A percentile compares a stretch with the other conserved stretches of the same genome.
Conservation (phyloP, 179 eudicot species). For the Actinidia arguta region DNA sequence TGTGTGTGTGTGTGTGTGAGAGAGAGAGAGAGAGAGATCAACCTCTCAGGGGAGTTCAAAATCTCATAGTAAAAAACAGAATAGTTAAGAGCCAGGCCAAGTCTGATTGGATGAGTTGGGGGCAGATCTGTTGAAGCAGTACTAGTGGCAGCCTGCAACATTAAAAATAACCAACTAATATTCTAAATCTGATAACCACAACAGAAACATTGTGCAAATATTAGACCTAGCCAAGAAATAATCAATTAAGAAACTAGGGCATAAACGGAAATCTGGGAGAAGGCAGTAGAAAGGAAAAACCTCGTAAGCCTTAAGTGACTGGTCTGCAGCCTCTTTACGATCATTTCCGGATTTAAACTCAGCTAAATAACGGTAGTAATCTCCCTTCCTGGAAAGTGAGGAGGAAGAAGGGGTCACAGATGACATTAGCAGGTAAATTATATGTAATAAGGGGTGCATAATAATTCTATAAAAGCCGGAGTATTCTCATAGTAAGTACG, state of each 20-base stretch:
- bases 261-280: not conserved
- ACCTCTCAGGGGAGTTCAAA: conserved; percentile 30
- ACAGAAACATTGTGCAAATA: not conserved
- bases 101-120: conserved; percentile 45
- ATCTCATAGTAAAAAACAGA: conserved; percentile 45
- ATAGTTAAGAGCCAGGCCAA: conserved; percentile 41
- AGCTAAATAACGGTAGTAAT: conserved; percentile 36
- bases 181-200: not conserved
- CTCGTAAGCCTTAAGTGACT: conserved; percentile 34
- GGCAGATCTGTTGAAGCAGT: conserved; percentile 36
- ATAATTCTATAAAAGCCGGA: not conserved
- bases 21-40: conserved; percentile 14
- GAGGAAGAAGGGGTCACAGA: conserved; percentile 6
- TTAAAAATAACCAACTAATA: not conserved
- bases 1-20: too few species aligned
- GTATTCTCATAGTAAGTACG: not conserved
- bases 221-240: not conserved
- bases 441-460: not conserved
- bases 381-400: conserved; percentile 34
- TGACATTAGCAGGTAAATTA: not conserved
- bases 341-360: conserved; percentile 37
- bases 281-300: conserved; percentile 14
- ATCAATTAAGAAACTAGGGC: too few species aligned
- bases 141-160: conserved; percentile 29
- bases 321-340: conserved; percentile 37